Evolutionary conservation across 192 early-diverging fungal genomes (phyloP).

Genomic region (Coemansia sp.): DNA sequence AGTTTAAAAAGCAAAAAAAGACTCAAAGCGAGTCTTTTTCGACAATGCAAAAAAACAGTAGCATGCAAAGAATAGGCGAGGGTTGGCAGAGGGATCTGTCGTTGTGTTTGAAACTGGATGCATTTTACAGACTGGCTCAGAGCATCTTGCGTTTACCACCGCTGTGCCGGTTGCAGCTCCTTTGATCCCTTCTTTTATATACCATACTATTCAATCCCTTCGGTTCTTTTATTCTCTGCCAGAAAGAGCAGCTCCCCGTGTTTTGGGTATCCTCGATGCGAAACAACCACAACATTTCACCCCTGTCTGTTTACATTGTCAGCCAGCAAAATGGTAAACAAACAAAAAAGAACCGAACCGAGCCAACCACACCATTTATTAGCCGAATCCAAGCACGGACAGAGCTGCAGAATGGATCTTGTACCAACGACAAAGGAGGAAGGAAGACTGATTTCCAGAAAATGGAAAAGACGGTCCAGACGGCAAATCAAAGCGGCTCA

Average conservation of each 20-base stretch:
- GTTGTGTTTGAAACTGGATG: too few species aligned
- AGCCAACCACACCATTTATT: background rate
- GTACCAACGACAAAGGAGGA: background rate
- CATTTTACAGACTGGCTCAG: too few species aligned
- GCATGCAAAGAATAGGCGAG: background rate
- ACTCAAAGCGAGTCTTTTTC: background rate
- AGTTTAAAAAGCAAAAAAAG: background rate
- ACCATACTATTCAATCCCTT: background rate
- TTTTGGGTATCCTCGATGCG: background rate
- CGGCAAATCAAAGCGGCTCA: background rate
- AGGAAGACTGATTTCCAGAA: background rate
- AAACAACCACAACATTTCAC: background rate
- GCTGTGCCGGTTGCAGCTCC: constrained; percentile 1
- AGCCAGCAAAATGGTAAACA: background rate
- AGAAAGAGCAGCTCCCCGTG: background rate
- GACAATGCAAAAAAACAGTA: background rate
- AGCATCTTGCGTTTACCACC: background rate
- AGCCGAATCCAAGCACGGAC: background rate
- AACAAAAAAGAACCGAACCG: background rate
- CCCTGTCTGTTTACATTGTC: background rate
- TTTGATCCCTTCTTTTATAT: background rate
- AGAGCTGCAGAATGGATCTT: background rate
- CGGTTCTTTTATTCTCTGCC: background rate
- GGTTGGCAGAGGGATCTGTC: background rate
- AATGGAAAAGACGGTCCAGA: background rate